Evolutionary conservation across 1,139 yeast genomes (phyloP).

Genomic region (Geotrichum carabidarum): DNA sequence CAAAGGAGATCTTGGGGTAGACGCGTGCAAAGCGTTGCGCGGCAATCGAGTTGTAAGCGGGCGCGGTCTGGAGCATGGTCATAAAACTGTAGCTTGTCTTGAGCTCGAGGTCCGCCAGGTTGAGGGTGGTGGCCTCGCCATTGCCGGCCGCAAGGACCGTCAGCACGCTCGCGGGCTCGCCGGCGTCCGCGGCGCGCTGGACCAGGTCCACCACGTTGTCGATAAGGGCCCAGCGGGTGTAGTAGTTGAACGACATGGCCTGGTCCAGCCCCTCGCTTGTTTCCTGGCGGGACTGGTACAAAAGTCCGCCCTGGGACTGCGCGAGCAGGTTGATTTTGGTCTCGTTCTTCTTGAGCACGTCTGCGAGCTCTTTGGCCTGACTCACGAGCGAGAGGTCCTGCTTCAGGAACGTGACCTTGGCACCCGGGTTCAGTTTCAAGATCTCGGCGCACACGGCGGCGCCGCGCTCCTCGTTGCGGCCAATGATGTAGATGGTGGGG

Average conservation of each 20-base stretch:
- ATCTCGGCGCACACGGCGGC: conserved; percentile 25
- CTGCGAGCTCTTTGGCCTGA: conserved; percentile 27
- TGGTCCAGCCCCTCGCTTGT: not conserved
- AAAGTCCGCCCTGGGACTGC: conserved; percentile 28
- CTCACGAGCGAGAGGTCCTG: conserved; percentile 28
- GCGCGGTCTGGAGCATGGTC: conserved; percentile 1
- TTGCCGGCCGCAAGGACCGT: conserved; percentile 32
- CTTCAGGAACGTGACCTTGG: conserved; percentile 28
- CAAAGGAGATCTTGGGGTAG: conserved; percentile 31
- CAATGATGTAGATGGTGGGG: conserved; percentile 35
- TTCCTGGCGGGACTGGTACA: conserved; percentile 22
- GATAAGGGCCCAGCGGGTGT: conserved; percentile 18
- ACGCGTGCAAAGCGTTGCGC: conserved; percentile 25
- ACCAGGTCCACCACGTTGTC: conserved; percentile 29
- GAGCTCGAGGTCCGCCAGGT: conserved; percentile 29
- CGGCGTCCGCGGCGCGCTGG: conserved; percentile 23
- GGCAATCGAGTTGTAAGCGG: conserved; percentile 27
- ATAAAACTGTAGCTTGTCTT: conserved; percentile 23
- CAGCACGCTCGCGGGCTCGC: conserved; percentile 17
- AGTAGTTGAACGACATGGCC: not conserved
- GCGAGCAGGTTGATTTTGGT: conserved; percentile 30
- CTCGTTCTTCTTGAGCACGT: conserved; percentile 25
- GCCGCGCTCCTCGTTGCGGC: conserved; percentile 31
- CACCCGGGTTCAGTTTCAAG: conserved; percentile 26
- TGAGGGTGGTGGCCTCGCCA: conserved; percentile 20